These are phyloP conservation scores for Hypholoma sublateritium DNA, from an alignment of 768 basidiomycete genomes.

Conservation along the genomic window DNA sequence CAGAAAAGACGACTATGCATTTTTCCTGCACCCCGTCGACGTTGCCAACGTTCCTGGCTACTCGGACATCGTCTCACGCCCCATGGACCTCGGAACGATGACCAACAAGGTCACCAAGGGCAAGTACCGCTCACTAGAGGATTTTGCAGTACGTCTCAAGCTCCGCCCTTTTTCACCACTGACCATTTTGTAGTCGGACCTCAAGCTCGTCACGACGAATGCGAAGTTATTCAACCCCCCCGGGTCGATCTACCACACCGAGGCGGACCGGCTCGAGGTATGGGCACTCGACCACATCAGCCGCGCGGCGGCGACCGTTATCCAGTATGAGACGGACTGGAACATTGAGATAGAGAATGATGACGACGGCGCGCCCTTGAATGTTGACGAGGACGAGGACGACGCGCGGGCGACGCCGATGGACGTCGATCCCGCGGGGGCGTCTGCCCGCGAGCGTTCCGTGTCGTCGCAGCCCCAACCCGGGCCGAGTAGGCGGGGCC, in stretches of 20 bases:
- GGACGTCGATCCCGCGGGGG: conserved; percentile 39
- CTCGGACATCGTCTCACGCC: conserved; percentile 67
- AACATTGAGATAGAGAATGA: conserved; percentile 78
- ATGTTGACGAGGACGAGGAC: conserved; percentile 42
- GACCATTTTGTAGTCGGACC: conserved; percentile 50
- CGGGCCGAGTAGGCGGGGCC: conserved; percentile 36
- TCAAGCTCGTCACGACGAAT: conserved; percentile 70
- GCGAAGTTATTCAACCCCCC: conserved; percentile 78
- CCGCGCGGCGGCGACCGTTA: conserved; percentile 69
- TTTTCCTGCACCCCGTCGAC: conserved; percentile 74
- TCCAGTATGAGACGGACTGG: conserved; percentile 84
- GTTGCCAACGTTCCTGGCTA: conserved; percentile 59
- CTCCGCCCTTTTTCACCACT: conserved; percentile 21
- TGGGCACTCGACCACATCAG: conserved; percentile 76
- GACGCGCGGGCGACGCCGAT: conserved; percentile 37
- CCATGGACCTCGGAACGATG: conserved; percentile 95
- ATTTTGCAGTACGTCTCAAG: conserved; percentile 55
- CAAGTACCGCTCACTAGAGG: conserved; percentile 77
- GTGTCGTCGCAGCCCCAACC: conserved; percentile 44
- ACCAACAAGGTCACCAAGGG: conserved; percentile 72
- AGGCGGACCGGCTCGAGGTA: conserved; percentile 68
- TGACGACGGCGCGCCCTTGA: conserved; percentile 42
- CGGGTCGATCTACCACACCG: conserved; percentile 69
- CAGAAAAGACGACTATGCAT: conserved; percentile 86
- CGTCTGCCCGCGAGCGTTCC: conserved; percentile 38